Percentiles rank a stretch among this genome's conserved stretches.
Conservation (phyloP, 129 eudicot species). For the Logfia minima region DNA sequence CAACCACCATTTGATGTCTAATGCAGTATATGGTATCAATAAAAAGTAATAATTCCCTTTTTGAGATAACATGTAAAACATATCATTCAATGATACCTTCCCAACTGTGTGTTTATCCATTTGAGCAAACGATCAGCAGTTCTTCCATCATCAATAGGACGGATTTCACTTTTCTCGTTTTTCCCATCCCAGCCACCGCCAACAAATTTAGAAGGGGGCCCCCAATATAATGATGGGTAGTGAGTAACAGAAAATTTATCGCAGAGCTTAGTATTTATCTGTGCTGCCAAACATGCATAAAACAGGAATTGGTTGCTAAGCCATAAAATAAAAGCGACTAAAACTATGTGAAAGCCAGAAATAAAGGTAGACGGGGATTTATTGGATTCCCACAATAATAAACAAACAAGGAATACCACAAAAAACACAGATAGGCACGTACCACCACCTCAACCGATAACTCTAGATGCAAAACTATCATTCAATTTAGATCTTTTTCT, state of each 20-base stretch:
- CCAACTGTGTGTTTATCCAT: conserved; percentile 79
- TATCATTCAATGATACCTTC: conserved; percentile 48
- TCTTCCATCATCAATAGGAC: conserved; percentile 57
- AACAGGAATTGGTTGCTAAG: conserved; percentile 42
- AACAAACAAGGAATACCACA: conserved; percentile 10
- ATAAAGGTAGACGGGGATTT: neutral
- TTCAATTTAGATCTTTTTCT: too few relatives aligned
- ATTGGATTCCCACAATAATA: neutral
- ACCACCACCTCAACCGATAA: neutral
- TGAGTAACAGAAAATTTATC: conserved; percentile 77
- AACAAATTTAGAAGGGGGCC: conserved; percentile 68
- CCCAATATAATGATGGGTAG: conserved; percentile 86
- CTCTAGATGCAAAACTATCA: neutral
- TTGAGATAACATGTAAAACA: neutral
- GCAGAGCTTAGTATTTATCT: conserved; percentile 83
- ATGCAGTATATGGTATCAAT: neutral
- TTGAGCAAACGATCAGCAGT: conserved; percentile 78
- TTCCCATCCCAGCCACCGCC: conserved; percentile 60
- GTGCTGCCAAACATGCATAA: conserved; percentile 84
- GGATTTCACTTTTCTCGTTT: conserved; percentile 58
- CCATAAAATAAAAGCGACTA: conserved; percentile 14
- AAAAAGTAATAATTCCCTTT: neutral
- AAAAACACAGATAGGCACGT: neutral
- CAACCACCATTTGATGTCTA: conserved; percentile 9
- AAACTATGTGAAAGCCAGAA: neutral